These are phyloP conservation scores for Hyphopichia pseudoburtonii DNA, from an alignment of 1,139 yeast genomes.

Conservation along the genomic window DNA sequence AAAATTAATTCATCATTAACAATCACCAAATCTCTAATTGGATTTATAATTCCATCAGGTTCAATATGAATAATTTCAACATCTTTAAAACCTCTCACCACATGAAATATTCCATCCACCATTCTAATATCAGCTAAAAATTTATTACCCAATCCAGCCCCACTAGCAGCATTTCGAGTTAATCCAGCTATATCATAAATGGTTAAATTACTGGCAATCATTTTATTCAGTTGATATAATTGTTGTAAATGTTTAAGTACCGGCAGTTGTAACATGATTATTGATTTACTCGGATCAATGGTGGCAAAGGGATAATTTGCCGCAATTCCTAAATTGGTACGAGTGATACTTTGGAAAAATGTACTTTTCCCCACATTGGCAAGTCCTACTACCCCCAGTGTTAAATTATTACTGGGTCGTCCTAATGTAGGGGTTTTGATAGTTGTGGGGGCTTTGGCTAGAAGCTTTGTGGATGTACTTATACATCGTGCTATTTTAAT, in stretches of 20 bases:
- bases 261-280: conserved; percentile 54
- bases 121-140: conserved; percentile 68
- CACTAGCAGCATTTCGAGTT: conserved; percentile 69
- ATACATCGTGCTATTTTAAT: background rate
- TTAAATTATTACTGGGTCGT: conserved; percentile 54
- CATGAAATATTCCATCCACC: conserved; percentile 74
- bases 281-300: conserved; percentile 69
- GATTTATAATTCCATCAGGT: conserved; percentile 58
- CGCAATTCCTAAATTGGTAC: conserved; percentile 67
- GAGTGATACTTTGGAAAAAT: conserved; percentile 69
- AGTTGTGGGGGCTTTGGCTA: background rate
- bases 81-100: conserved; percentile 65
- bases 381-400: conserved; percentile 64
- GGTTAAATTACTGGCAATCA: conserved; percentile 56
- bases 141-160: conserved; percentile 78
- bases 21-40: conserved; percentile 64
- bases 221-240: conserved; percentile 51
- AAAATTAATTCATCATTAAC: conserved; percentile 73
- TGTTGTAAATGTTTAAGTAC: conserved; percentile 44
- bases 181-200: conserved; percentile 76
- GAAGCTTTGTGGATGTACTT: background rate
- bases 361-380: conserved; percentile 79
- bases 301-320: conserved; percentile 84
- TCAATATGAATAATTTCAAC: conserved; percentile 75
- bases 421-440: conserved; percentile 31